Evolutionary conservation across 352 stramenopile species (phyloP).

Genomic region (Globisporangium viniferum): DNA sequence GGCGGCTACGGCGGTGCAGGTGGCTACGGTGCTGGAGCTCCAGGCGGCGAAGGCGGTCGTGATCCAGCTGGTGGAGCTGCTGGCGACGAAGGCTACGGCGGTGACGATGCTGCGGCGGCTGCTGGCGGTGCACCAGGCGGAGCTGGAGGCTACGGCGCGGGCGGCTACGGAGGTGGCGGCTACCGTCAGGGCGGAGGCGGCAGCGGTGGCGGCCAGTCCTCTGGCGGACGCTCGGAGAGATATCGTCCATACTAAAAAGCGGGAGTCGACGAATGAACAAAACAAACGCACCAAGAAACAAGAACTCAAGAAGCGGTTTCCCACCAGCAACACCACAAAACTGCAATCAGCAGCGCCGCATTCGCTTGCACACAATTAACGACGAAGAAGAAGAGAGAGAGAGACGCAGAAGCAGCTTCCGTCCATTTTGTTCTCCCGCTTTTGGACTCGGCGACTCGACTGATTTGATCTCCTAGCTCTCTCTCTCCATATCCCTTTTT

Average conservation of each 20-base stretch:
- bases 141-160: constrained; percentile 38
- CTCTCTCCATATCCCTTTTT: not conserved
- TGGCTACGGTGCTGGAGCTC: constrained; percentile 16
- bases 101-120: constrained; percentile 26
- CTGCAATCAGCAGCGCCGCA: too few relatives aligned
- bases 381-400: too few relatives aligned
- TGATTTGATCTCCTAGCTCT: not conserved
- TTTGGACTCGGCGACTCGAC: not conserved
- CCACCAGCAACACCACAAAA: not conserved
- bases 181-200: constrained; percentile 62
- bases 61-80: constrained; percentile 19
- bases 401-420: too few relatives aligned
- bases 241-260: constrained; percentile 78
- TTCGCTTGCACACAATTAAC: too few relatives aligned
- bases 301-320: not conserved
- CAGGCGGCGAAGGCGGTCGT: constrained; percentile 18
- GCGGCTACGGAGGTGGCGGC: constrained; percentile 26
- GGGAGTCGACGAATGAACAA: not conserved
- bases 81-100: constrained; percentile 25
- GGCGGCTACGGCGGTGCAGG: constrained; percentile 30
- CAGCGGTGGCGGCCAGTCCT: constrained; percentile 40
- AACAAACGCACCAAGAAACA: constrained; percentile 1
- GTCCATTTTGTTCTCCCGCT: not conserved
- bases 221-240: constrained; percentile 64
- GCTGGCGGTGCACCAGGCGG: constrained; percentile 29